Conservation (phyloP, 805 yeast genomes). For the Sugiyamaella boreocaroliniensis region DNA sequence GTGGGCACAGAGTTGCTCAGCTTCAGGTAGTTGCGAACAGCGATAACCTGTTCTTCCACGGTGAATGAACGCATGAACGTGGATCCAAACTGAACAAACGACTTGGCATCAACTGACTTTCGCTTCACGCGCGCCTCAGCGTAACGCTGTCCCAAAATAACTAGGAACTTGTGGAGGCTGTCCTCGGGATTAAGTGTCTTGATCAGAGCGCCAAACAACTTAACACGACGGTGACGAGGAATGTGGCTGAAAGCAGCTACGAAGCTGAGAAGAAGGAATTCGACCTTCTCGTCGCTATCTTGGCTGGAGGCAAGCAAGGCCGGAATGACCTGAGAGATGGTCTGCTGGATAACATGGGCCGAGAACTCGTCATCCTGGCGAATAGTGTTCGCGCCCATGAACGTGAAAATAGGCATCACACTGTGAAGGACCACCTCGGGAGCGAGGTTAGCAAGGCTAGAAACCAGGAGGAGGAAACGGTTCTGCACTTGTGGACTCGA, state of each 20-base stretch:
- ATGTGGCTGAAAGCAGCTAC: slow-evolving; percentile 93
- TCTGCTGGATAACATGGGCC: slow-evolving; percentile 84
- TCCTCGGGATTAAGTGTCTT: slow-evolving; percentile 61
- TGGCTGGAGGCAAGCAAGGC: slow-evolving; percentile 51
- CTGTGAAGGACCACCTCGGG: slow-evolving; percentile 91
- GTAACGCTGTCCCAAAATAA: slow-evolving; percentile 76
- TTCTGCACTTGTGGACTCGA: slow-evolving; percentile 94
- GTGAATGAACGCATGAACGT: slow-evolving; percentile 63
- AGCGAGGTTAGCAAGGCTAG: slow-evolving; percentile 78
- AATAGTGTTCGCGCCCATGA: slow-evolving; percentile 96
- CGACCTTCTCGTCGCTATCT: slow-evolving; percentile 54
- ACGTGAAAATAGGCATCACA: slow-evolving; percentile 98
- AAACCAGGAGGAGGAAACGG: slow-evolving; percentile 72
- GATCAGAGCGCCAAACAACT: slow-evolving; percentile 72
- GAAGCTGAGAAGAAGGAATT: slow-evolving; percentile 78
- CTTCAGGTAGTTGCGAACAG: slow-evolving; percentile 32
- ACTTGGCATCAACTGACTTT: slow-evolving; percentile 58
- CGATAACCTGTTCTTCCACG: slow-evolving; percentile 48
- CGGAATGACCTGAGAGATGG: slow-evolving; percentile 84
- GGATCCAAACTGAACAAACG: slow-evolving; percentile 63
- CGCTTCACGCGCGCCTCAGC: slow-evolving; percentile 47
- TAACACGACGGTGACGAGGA: slow-evolving; percentile 92
- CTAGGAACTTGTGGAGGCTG: slow-evolving; percentile 65
- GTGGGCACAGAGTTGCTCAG: slow-evolving; percentile 58
- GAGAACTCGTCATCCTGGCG: slow-evolving; percentile 97